Conservation (phyloP, 208 protist species). For the Acanthamoeba healyi region DNA sequence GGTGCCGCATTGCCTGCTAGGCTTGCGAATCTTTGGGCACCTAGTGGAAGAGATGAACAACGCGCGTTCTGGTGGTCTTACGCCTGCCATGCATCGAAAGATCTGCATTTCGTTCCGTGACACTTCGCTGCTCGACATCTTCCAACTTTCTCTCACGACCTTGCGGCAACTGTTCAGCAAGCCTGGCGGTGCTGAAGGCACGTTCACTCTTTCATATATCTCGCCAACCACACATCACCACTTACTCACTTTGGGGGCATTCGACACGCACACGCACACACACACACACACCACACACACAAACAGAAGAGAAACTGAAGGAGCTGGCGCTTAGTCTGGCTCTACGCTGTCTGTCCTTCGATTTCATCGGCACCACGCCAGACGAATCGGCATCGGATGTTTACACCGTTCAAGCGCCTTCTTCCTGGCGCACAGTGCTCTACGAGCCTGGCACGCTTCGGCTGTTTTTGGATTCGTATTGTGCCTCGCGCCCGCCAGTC, state of each 20-base stretch:
- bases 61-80: not conserved
- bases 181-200: slow-evolving; percentile 60
- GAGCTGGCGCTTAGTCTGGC: slow-evolving; percentile 84
- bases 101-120: slow-evolving; percentile 88
- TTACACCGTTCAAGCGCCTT: slow-evolving; percentile 88
- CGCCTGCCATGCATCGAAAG: slow-evolving; percentile 82
- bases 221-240: slow-evolving; percentile 3
- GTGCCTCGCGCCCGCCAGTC: slow-evolving; percentile 40
- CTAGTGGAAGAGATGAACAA: slow-evolving; percentile 65
- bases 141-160: slow-evolving; percentile 78
- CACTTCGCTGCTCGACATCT: slow-evolving; percentile 80
- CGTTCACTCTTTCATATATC: slow-evolving; percentile 14
- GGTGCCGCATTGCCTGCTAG: slow-evolving; percentile 7
- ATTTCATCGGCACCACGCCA: slow-evolving; percentile 89
- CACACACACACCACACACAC: not conserved
- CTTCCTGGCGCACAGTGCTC: slow-evolving; percentile 87
- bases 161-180: slow-evolving; percentile 71
- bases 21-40: not conserved
- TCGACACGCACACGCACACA: not conserved
- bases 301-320: slow-evolving; percentile 79
- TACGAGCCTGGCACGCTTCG: slow-evolving; percentile 86
- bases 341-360: slow-evolving; percentile 87
- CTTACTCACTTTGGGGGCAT: slow-evolving; percentile 12
- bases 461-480: slow-evolving; percentile 89
- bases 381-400: slow-evolving; percentile 89